phyloP scores from a whole-genome alignment of 768 basidiomycete genomes.

The Leccinum barrowsii region DNA sequence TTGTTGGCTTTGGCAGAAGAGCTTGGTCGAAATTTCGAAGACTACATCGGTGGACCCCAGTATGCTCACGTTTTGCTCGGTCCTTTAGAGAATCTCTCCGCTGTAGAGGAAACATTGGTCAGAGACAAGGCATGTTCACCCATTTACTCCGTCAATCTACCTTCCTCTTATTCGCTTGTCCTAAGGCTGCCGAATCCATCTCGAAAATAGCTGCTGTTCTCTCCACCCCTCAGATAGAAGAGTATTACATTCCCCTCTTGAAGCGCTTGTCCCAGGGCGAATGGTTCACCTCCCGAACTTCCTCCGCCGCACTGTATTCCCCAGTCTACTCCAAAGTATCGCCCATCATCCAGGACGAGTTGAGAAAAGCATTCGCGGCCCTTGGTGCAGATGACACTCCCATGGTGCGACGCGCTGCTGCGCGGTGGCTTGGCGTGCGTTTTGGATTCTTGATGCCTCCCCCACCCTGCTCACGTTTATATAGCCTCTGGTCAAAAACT shows the following conservation, averaged over 20 bases:
- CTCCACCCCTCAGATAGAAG: conserved; percentile 77
- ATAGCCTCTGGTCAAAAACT: conserved; percentile 75
- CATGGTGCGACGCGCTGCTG: conserved; percentile 96
- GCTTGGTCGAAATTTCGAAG: conserved; percentile 85
- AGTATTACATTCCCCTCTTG: conserved; percentile 87
- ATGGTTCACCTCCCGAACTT: conserved; percentile 98
- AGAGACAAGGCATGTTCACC: conserved; percentile 78
- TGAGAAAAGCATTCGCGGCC: conserved; percentile 78
- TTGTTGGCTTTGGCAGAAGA: conserved; percentile 94
- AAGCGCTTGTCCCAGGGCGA: conserved; percentile 88
- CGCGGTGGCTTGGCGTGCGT: conserved; percentile 93
- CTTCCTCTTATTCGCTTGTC: conserved; percentile 10
- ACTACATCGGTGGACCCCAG: conserved; percentile 89
- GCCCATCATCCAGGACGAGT: conserved; percentile 72
- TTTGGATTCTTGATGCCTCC: not conserved
- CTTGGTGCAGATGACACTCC: conserved; percentile 94
- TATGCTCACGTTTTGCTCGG: conserved; percentile 85
- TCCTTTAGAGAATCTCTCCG: conserved; percentile 91
- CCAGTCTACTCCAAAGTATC: conserved; percentile 84
- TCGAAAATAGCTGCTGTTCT: conserved; percentile 82
- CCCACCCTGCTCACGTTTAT: conserved; percentile 11
- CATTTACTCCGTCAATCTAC: not conserved
- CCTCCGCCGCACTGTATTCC: conserved; percentile 89
- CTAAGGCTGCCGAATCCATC: conserved; percentile 92
- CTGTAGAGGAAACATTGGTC: conserved; percentile 96